phyloP scores from a whole-genome alignment of 2,329 filamentous ascomycete species.

The Colletotrichum ledebouriae region DNA sequence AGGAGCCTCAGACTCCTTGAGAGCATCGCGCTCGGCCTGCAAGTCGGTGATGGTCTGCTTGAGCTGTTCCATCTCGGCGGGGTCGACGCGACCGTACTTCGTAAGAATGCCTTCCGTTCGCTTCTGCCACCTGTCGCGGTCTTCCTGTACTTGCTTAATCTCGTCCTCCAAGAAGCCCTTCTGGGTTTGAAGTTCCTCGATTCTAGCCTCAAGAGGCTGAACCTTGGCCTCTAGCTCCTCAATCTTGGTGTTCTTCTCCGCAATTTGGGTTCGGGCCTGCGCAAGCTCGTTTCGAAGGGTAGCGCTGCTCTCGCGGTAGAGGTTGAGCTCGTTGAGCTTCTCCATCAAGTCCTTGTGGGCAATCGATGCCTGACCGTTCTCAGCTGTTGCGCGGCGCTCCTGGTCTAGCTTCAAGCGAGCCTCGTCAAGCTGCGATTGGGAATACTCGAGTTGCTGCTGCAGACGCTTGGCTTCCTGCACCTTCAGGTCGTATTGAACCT shows the following conservation, averaged over 20 bases:
- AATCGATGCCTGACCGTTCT: slow-evolving; percentile 79
- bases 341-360: slow-evolving; percentile 93
- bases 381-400: slow-evolving; percentile 82
- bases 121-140: slow-evolving; percentile 95
- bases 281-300: slow-evolving; percentile 89
- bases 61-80: slow-evolving; percentile 89
- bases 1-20: slow-evolving; percentile 64
- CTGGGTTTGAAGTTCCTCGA: slow-evolving; percentile 86
- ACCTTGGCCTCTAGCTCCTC: slow-evolving; percentile 81
- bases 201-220: slow-evolving; percentile 83
- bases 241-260: slow-evolving; percentile 80
- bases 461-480: slow-evolving; percentile 88
- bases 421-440: slow-evolving; percentile 90
- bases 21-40: slow-evolving; percentile 73
- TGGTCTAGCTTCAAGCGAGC: slow-evolving; percentile 89
- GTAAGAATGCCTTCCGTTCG: slow-evolving; percentile 94
- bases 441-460: slow-evolving; percentile 90
- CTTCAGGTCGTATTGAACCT: slow-evolving; percentile 94
- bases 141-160: slow-evolving; percentile 88
- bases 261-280: slow-evolving; percentile 80
- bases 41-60: slow-evolving; percentile 80
- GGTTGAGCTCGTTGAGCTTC: slow-evolving; percentile 94
- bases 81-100: slow-evolving; percentile 95
- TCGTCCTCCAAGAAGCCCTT: slow-evolving; percentile 87
- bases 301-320: slow-evolving; percentile 94